phyloP scores from a whole-genome alignment of 176 grass and related monocot genomes.

The Urochloa ruziziensis region DNA sequence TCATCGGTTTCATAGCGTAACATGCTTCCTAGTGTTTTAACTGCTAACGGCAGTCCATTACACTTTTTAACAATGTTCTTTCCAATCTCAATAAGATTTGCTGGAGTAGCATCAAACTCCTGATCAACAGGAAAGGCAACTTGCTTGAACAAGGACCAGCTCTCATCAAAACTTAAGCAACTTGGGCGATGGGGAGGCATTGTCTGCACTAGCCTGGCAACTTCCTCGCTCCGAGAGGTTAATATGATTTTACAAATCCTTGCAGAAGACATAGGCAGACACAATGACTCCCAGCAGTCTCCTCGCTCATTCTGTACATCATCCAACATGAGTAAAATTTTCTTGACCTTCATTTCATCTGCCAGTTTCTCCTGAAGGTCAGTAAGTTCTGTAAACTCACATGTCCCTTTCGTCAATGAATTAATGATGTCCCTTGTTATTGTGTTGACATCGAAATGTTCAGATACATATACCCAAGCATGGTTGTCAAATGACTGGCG shows the following conservation, averaged over 20 bases:
- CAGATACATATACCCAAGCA: conserved; percentile 33
- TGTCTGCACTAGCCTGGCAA: conserved; percentile 32
- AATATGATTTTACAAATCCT: conserved; percentile 27
- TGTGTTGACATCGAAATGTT: neutral
- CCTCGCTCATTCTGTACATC: conserved; percentile 44
- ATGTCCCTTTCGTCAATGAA: neutral
- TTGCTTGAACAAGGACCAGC: conserved; percentile 25
- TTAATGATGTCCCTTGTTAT: neutral
- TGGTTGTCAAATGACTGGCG: neutral
- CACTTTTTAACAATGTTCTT: neutral
- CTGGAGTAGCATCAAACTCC: neutral
- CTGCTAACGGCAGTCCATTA: no score
- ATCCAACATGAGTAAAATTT: conserved; percentile 40
- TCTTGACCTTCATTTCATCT: neutral
- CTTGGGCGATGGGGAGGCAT: neutral
- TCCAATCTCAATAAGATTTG: conserved; percentile 11
- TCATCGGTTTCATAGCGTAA: no score
- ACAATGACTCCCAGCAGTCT: conserved; percentile 24
- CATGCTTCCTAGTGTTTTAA: no score
- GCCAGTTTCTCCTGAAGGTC: neutral
- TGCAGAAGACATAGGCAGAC: neutral
- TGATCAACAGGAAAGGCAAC: neutral
- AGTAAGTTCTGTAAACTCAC: neutral
- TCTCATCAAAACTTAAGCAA: conserved; percentile 1
- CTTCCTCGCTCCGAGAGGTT: conserved; percentile 31